Percentiles rank a stretch among this genome's conserved stretches.
Evolutionary conservation across 2,329 filamentous ascomycete genomes (phyloP).

Genomic region (Neonectria punicea): DNA sequence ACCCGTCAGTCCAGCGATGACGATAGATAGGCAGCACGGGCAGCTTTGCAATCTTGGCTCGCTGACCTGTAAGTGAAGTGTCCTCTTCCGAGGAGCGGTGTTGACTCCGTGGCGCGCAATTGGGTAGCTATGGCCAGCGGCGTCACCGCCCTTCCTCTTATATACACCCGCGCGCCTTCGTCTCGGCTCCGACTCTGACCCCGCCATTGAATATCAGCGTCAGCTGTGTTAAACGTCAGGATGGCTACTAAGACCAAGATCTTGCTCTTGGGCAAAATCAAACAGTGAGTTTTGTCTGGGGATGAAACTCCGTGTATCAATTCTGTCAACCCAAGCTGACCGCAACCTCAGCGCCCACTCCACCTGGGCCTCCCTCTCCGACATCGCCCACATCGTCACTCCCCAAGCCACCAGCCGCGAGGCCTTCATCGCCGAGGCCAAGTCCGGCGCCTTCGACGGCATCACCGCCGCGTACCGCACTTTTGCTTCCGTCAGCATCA

Average conservation of each 20-base stretch:
- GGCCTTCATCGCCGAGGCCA: slow-evolving; percentile 76
- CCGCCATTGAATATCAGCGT: slow-evolving; percentile 9
- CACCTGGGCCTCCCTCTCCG: slow-evolving; percentile 69
- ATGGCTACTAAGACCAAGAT: slow-evolving; percentile 50
- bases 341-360: slow-evolving; percentile 66
- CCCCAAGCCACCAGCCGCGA: slow-evolving; percentile 70
- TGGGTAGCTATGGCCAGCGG: background rate
- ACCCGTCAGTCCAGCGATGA: slow-evolving; percentile 5
- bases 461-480: slow-evolving; percentile 76
- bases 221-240: background rate
- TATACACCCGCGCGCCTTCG: no score
- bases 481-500: slow-evolving; percentile 71
- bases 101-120: background rate
- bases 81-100: background rate
- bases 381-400: slow-evolving; percentile 72
- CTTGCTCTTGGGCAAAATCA: slow-evolving; percentile 53
- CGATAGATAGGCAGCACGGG: background rate
- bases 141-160: background rate
- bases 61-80: background rate
- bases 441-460: slow-evolving; percentile 72
- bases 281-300: slow-evolving; percentile 47
- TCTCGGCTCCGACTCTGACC: background rate
- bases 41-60: background rate
- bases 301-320: background rate
- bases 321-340: background rate